These are phyloP conservation scores for Nicotiana rustica DNA, from an alignment of 305 asterid species.

Conservation along the genomic window DNA sequence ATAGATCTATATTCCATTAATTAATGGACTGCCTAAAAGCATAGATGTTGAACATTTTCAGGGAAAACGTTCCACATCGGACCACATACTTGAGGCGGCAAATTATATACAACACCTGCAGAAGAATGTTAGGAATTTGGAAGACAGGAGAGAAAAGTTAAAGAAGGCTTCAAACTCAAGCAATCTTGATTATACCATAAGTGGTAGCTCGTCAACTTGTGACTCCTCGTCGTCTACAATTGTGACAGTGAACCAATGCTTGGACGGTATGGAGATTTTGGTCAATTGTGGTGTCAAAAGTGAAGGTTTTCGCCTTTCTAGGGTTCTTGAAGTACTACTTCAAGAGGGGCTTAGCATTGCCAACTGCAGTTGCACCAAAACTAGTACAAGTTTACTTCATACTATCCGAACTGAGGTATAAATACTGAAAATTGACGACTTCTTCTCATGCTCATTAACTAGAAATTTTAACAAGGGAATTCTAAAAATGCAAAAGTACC, in stretches of 20 bases:
- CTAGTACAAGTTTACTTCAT: constrained; percentile 48
- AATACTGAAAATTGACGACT: background rate
- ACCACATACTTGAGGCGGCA: constrained; percentile 58
- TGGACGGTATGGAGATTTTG: constrained; percentile 55
- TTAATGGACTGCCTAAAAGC: background rate
- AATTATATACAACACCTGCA: constrained; percentile 53
- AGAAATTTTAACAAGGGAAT: background rate
- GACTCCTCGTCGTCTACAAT: background rate
- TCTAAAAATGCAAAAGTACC: background rate
- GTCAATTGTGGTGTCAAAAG: constrained; percentile 34
- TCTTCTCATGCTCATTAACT: background rate
- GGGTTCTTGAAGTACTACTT: constrained; percentile 46
- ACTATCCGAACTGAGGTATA: constrained; percentile 56
- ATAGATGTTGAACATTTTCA: constrained; percentile 31
- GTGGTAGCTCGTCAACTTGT: background rate
- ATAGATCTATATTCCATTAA: constrained; percentile 29
- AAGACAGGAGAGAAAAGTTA: constrained; percentile 50
- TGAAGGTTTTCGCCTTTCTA: constrained; percentile 46
- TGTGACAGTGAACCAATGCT: constrained; percentile 42
- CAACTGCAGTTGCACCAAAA: constrained; percentile 52
- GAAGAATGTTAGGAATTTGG: constrained; percentile 52
- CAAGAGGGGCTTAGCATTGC: constrained; percentile 45
- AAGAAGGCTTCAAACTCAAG: constrained; percentile 30
- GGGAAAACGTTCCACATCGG: constrained; percentile 60
- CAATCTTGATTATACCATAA: background rate